Evolutionary conservation across 1,284 basidiomycete species (phyloP).

Genomic region (Cutaneotrichosporon dermatis): DNA sequence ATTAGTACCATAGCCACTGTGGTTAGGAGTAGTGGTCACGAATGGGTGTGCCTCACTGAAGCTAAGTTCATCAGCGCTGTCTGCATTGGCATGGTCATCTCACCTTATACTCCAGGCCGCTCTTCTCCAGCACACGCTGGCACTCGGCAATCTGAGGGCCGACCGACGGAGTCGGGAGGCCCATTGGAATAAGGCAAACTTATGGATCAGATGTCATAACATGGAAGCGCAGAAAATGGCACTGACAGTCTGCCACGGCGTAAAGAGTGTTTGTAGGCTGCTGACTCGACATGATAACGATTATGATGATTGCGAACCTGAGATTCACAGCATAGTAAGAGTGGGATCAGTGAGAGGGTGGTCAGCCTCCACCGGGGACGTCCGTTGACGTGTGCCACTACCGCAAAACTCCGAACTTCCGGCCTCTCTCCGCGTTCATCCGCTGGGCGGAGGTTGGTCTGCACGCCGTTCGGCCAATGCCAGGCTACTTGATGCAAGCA

Average conservation of each 20-base stretch:
- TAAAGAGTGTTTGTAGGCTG: conserved; percentile 15
- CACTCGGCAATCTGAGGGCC: conserved; percentile 56
- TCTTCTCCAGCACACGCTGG: conserved; percentile 71
- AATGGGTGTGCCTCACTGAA: conserved; percentile 50
- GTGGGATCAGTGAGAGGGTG: background rate
- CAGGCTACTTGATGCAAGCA: conserved; percentile 3
- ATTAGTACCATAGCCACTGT: conserved; percentile 84
- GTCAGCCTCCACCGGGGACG: background rate
- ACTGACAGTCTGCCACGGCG: conserved; percentile 27
- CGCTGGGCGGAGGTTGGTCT: background rate
- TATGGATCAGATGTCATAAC: background rate
- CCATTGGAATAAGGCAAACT: conserved; percentile 51
- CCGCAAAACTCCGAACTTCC: too few relatives aligned
- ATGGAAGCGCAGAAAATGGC: background rate
- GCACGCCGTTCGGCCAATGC: conserved; percentile 3
- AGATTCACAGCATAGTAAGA: background rate
- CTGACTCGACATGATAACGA: background rate
- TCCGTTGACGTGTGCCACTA: too few relatives aligned
- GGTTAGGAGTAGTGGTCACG: conserved; percentile 54
- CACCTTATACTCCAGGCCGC: conserved; percentile 75
- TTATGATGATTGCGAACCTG: too few relatives aligned
- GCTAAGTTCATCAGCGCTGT: conserved; percentile 7
- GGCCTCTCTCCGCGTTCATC: background rate
- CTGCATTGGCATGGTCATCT: conserved; percentile 16
- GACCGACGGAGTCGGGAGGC: conserved; percentile 43